Evolutionary conservation across 495 filamentous ascomycete species (phyloP).

Genomic region (Hyaloscypha bicolor): DNA sequence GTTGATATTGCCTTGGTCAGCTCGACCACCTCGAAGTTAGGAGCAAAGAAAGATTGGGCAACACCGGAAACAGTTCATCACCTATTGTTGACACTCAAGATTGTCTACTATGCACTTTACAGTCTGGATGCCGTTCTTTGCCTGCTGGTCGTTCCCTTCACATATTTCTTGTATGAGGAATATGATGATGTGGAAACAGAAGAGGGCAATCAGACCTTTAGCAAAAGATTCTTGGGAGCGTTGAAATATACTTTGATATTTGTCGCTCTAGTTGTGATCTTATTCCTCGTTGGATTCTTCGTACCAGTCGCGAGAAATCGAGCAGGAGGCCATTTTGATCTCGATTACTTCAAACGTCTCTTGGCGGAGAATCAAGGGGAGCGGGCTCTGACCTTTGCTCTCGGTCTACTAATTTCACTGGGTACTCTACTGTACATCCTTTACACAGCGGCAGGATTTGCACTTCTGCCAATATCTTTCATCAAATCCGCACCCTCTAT

Average conservation of each 20-base stretch:
- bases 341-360: constrained; percentile 89
- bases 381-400: constrained; percentile 83
- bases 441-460: constrained; percentile 88
- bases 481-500: constrained; percentile 88
- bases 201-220: constrained; percentile 70
- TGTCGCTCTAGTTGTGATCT: constrained; percentile 71
- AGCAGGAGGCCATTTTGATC: constrained; percentile 65
- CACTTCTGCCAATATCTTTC: constrained; percentile 82
- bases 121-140: constrained; percentile 90
- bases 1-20: constrained; percentile 96
- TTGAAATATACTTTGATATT: constrained; percentile 91
- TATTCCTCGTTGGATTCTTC: constrained; percentile 94
- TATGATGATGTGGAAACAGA: constrained; percentile 85
- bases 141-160: constrained; percentile 87
- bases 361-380: constrained; percentile 88
- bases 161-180: constrained; percentile 98
- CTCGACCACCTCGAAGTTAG: constrained; percentile 75
- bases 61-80: constrained; percentile 72
- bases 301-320: constrained; percentile 70
- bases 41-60: constrained; percentile 93
- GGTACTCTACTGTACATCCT: constrained; percentile 83
- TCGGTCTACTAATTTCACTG: constrained; percentile 82
- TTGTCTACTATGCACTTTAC: constrained; percentile 92
- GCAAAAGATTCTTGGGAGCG: constrained; percentile 73
- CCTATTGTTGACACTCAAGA: constrained; percentile 76